Conservation (phyloP, 2,329 filamentous ascomycete species). For the Drechslera avenae region DNA sequence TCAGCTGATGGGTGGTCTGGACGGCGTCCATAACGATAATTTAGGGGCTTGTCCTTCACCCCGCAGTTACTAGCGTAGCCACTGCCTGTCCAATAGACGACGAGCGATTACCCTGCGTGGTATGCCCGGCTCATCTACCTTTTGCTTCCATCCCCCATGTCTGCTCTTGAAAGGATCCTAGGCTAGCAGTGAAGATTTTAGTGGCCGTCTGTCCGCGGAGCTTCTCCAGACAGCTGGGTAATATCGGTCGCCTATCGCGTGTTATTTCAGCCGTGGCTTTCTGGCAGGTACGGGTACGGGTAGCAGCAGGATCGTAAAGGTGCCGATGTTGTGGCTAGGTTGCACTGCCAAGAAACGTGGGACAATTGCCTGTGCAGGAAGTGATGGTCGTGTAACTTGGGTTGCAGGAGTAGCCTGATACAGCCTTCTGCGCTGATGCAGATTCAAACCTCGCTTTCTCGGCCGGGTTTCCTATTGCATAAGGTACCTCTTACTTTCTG, state of each 20-base stretch:
- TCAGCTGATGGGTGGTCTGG: neutral
- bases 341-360: constrained; percentile 18
- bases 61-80: constrained; percentile 9
- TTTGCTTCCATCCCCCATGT: neutral
- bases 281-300: constrained; percentile 7
- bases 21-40: neutral
- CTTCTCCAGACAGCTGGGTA: neutral
- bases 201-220: neutral
- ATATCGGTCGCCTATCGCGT: constrained; percentile 14
- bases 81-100: constrained; percentile 17
- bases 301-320: constrained; percentile 14
- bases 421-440: constrained; percentile 1
- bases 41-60: constrained; percentile 3
- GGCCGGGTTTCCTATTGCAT: constrained; percentile 1
- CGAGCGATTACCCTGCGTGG: constrained; percentile 15
- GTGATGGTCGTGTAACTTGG: constrained; percentile 15
- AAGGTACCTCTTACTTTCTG: constrained; percentile 1
- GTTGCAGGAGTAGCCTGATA: constrained; percentile 1
- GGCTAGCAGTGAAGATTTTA: too few relatives aligned
- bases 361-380: constrained; percentile 9
- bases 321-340: constrained; percentile 8
- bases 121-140: neutral
- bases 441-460: constrained; percentile 2
- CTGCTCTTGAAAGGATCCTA: neutral
- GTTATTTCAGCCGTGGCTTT: constrained; percentile 4